Percentiles rank a stretch among this genome's conserved stretches.
These are phyloP conservation scores for Amaranthus hypochondriacus DNA, from an alignment of 148 eudicot genomes.

Conservation along the genomic window DNA sequence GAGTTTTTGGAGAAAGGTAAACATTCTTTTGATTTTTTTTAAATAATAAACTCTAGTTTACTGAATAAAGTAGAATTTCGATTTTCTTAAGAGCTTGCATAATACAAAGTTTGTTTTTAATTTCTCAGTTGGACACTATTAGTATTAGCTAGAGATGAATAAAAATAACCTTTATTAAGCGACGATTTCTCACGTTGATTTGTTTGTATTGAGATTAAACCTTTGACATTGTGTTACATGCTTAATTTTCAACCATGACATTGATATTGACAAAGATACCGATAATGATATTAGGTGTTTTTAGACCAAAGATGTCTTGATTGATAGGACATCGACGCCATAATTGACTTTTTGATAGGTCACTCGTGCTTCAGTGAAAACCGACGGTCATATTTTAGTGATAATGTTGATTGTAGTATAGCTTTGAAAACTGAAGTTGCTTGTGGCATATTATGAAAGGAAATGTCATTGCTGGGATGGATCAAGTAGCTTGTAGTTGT, in stretches of 20 bases:
- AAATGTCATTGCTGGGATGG: too few relatives aligned
- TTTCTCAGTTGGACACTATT: too few relatives aligned
- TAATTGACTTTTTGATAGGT: conserved; percentile 4
- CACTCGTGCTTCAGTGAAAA: neutral
- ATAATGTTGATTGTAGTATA: neutral
- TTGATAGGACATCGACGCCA: neutral
- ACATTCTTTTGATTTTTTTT: neutral
- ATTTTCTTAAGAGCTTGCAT: neutral
- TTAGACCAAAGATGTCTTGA: neutral
- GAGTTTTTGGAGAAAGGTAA: conserved; percentile 79
- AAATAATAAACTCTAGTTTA: neutral
- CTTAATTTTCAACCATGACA: too few relatives aligned
- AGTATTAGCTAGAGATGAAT: too few relatives aligned
- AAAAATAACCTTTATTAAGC: too few relatives aligned
- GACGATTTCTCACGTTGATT: too few relatives aligned
- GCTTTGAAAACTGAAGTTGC: neutral
- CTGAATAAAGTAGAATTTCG: neutral
- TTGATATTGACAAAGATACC: too few relatives aligned
- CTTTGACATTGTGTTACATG: too few relatives aligned
- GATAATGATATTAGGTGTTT: neutral
- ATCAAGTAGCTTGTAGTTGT: too few relatives aligned
- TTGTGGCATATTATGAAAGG: neutral
- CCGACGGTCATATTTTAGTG: neutral
- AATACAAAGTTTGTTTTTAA: neutral
- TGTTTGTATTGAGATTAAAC: too few relatives aligned